A percentile compares a stretch with the other conserved stretches of the same genome.
Conservation (phyloP, 129 eudicot species). For the Ambrosia artemisiifolia region DNA sequence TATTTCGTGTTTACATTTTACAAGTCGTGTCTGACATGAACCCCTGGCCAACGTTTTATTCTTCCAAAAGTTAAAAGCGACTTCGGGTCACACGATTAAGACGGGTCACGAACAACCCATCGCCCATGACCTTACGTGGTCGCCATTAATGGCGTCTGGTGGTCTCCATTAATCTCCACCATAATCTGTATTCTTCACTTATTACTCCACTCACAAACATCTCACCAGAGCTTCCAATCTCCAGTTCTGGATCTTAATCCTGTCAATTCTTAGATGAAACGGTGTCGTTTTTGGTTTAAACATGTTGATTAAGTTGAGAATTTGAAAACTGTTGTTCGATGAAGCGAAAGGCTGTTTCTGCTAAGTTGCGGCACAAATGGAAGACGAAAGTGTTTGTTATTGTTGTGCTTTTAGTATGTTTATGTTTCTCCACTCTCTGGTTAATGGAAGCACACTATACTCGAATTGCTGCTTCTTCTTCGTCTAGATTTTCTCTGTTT, state of each 20-base stretch:
- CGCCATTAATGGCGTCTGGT: slow-evolving; percentile 36
- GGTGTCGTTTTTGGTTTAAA: not conserved
- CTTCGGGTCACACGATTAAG: slow-evolving; percentile 17
- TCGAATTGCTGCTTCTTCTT: slow-evolving; percentile 31
- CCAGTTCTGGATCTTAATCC: not conserved
- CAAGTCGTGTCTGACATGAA: too few species aligned
- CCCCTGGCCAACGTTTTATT: too few species aligned
- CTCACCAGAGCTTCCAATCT: slow-evolving; percentile 20
- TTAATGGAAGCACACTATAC: slow-evolving; percentile 55
- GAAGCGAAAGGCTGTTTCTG: slow-evolving; percentile 60
- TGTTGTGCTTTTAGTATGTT: slow-evolving; percentile 32
- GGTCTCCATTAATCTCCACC: not conserved
- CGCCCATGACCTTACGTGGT: slow-evolving; percentile 14
- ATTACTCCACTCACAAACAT: slow-evolving; percentile 24
- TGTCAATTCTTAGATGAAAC: not conserved
- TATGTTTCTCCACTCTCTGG: slow-evolving; percentile 51
- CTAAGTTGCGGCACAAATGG: slow-evolving; percentile 58
- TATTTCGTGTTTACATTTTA: too few species aligned
- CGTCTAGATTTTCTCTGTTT: slow-evolving; percentile 35
- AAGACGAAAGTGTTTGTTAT: slow-evolving; percentile 45
- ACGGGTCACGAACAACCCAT: slow-evolving; percentile 24
- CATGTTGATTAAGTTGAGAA: slow-evolving; percentile 7
- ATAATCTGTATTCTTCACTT: not conserved
- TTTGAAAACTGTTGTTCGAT: slow-evolving; percentile 28
- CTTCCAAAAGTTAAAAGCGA: not conserved